These are phyloP conservation scores for Shiraia sp. DNA, from an alignment of 2,329 filamentous ascomycete species.

Conservation along the genomic window DNA sequence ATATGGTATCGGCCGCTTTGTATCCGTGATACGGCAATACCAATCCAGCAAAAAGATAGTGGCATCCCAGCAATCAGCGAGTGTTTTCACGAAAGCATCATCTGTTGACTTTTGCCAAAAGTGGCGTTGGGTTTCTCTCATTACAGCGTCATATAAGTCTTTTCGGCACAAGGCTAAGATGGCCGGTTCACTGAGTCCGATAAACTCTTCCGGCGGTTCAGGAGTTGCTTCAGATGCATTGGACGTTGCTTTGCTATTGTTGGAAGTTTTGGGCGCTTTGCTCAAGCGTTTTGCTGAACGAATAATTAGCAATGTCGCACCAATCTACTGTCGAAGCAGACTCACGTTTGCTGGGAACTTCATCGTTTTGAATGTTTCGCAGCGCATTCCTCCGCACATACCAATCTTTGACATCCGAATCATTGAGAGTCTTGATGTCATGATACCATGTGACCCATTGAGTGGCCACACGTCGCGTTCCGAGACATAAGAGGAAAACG, in stretches of 20 bases:
- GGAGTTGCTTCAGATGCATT: conserved; percentile 36
- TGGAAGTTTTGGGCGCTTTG: conserved; percentile 28
- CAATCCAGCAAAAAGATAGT: conserved; percentile 60
- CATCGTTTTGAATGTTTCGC: conserved; percentile 8
- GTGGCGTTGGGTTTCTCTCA: conserved; percentile 49
- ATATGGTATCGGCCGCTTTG: conserved; percentile 56
- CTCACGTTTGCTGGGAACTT: conserved; percentile 13
- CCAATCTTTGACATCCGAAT: conserved; percentile 57
- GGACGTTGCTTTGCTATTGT: conserved; percentile 28
- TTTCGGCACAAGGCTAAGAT: conserved; percentile 53
- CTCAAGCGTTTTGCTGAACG: conserved; percentile 22
- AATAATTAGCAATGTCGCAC: conserved; percentile 1
- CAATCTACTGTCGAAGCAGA: neutral
- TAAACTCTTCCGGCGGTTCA: conserved; percentile 44
- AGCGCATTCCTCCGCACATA: conserved; percentile 43
- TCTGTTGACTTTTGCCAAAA: conserved; percentile 49
- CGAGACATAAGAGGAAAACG: conserved; percentile 55
- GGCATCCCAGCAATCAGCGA: conserved; percentile 57
- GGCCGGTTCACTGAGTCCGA: conserved; percentile 53
- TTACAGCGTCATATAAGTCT: conserved; percentile 51
- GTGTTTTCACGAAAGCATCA: conserved; percentile 54
- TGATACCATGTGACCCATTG: conserved; percentile 64
- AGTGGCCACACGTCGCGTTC: conserved; percentile 58
- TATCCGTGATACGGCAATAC: conserved; percentile 55
- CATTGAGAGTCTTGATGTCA: conserved; percentile 54